phyloP scores from a whole-genome alignment of 768 basidiomycete genomes.

The Cyclocybe cylindracea region DNA sequence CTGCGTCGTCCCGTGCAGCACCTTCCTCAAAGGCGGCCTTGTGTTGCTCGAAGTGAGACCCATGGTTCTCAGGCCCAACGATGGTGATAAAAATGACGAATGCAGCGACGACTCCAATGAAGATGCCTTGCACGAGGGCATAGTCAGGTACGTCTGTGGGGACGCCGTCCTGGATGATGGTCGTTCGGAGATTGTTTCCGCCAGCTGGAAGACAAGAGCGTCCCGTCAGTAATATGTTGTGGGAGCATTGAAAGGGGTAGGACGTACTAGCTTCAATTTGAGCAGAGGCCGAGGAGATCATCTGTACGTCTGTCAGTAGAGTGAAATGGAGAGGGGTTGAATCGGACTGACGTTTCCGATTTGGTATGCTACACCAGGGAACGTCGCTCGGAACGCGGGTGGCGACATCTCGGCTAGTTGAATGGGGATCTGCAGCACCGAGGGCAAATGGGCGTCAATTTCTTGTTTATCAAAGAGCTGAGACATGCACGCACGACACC shows the following conservation, averaged over 20 bases:
- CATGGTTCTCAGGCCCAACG: slow-evolving; percentile 77
- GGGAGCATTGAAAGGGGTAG: neutral
- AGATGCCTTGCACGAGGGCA: slow-evolving; percentile 80
- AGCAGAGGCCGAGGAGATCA: slow-evolving; percentile 71
- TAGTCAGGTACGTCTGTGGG: slow-evolving; percentile 58
- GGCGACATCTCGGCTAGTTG: slow-evolving; percentile 84
- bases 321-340: slow-evolving; percentile 1
- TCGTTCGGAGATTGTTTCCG: slow-evolving; percentile 55
- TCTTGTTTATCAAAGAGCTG: slow-evolving; percentile 24
- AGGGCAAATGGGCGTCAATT: slow-evolving; percentile 42
- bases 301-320: slow-evolving; percentile 25
- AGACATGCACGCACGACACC: slow-evolving; percentile 69
- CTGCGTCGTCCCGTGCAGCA: slow-evolving; percentile 47
- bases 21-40: slow-evolving; percentile 81
- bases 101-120: slow-evolving; percentile 80
- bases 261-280: slow-evolving; percentile 76
- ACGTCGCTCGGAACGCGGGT: slow-evolving; percentile 85
- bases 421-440: slow-evolving; percentile 55
- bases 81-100: slow-evolving; percentile 77
- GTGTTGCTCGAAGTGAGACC: slow-evolving; percentile 82
- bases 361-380: slow-evolving; percentile 86
- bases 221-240: slow-evolving; percentile 16
- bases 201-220: slow-evolving; percentile 46
- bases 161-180: slow-evolving; percentile 44
- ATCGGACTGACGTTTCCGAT: slow-evolving; percentile 61